Evolutionary conservation across 2,329 filamentous ascomycete species (phyloP), one percentile per base, ranked within the genome.

Genomic region (Aspergillus novoparasiticus): DNA sequence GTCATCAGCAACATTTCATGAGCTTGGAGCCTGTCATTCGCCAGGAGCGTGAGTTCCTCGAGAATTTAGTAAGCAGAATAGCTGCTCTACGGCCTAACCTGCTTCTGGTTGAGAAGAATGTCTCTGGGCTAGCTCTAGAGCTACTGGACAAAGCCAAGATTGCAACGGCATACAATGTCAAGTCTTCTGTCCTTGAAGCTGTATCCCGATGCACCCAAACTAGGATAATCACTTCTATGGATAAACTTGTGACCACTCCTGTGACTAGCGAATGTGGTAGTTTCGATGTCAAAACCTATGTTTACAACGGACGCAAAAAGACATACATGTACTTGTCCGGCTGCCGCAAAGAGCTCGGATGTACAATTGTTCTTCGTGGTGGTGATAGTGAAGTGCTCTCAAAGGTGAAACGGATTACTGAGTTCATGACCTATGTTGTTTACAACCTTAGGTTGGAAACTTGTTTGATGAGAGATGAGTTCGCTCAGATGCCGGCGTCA

Each of bases 341-440:
- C 3, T 97, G 93, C 70, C 88, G 90, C 10, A 92, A 92, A 66
- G 91, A 96, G 64, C 86, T 99, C 2, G 96, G 95, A 0, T 98
- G 95, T 74, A 99, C 95, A 0, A 97, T 99, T 69, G 92, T 93
- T 14, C 82, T 99, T 26, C 89, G 95, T 53, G 95, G 95, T 1
- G 92, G 90, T 4, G 88, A 90, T 63, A 89, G 88, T 34, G 81
- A 86, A 55, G 83, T 88, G 0, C 84, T 99, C 21, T 83, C 88
- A 1, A 91, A 89, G 70, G 88, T 99, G 77, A 99, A 99, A 79
- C 87, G 89, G 58, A 95, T 99, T 68, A 95, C 94, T 12, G 95
- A 99, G 75, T 98, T 99, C 74, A 97, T 99, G 94, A 91, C 96
- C 43, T 99, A 98, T 70, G 96, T 99, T 23, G 94, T 98, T 14